Evolutionary conservation across 2,329 filamentous ascomycete species (phyloP).

Genomic region (Phyllosticta paracitricarpa): DNA sequence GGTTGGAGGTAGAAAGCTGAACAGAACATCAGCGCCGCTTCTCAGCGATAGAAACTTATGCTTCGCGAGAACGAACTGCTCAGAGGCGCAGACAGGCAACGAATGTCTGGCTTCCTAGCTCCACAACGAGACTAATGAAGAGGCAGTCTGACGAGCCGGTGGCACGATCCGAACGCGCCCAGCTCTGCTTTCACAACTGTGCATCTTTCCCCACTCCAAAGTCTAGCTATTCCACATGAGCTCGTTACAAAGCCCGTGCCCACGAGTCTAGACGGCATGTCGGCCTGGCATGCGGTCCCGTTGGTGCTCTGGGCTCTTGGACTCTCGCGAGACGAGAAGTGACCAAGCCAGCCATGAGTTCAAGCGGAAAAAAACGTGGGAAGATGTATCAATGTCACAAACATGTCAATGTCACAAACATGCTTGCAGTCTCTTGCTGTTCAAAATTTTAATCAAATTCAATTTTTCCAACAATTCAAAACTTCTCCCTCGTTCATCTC

Average conservation of each 20-base stretch:
- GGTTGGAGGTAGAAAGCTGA: not conserved
- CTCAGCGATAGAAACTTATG: not conserved
- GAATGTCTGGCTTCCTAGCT: not conserved
- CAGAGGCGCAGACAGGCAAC: not conserved
- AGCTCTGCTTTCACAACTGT: not conserved
- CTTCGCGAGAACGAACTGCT: not conserved
- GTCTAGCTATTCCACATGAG: not conserved
- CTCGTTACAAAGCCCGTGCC: not conserved
- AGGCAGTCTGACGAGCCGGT: not conserved
- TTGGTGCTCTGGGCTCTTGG: not conserved
- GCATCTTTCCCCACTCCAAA: not conserved
- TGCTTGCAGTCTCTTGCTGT: not conserved
- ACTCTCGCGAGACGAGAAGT: not conserved
- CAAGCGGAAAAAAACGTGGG: not conserved
- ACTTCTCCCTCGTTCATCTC: not conserved
- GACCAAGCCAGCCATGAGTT: not conserved
- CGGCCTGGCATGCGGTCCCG: not conserved
- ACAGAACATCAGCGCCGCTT: not conserved
- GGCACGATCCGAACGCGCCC: not conserved
- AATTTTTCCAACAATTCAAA: not conserved
- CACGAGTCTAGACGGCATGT: not conserved
- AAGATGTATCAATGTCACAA: not conserved
- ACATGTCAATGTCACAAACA: too few species aligned
- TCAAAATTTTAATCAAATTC: not conserved
- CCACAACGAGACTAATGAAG: not conserved